These are phyloP conservation scores for Fusarium nisikadoi DNA, from an alignment of 2,329 filamentous ascomycete genomes.

Conservation along the genomic window DNA sequence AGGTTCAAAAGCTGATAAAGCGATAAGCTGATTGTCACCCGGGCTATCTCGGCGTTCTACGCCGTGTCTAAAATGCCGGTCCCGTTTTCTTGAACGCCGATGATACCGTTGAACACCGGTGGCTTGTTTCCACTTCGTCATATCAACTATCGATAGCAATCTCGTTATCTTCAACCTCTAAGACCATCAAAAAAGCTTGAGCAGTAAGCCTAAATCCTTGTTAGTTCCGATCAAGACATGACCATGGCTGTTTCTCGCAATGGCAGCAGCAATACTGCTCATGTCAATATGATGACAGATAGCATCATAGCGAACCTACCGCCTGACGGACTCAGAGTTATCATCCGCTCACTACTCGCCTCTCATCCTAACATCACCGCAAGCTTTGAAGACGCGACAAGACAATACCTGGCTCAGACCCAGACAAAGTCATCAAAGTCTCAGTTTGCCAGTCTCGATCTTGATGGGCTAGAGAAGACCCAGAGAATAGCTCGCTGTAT, in stretches of 20 bases:
- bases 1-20: fast-evolving
- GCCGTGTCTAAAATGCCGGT: not conserved
- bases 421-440: not conserved
- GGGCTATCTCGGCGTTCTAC: not conserved
- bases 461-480: not conserved
- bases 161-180: not conserved
- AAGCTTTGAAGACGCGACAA: not conserved
- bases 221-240: fast-evolving
- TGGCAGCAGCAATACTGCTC: not conserved
- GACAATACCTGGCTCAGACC: not conserved
- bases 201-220: fast-evolving
- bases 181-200: no score
- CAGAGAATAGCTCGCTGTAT: not conserved
- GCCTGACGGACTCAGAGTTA: not conserved
- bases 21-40: fast-evolving
- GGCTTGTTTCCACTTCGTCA: not conserved
- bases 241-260: not conserved
- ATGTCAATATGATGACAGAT: conserved; percentile 7
- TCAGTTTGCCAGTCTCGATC: fast-evolving
- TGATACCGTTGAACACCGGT: not conserved
- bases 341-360: not conserved
- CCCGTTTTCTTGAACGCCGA: not conserved
- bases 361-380: not conserved
- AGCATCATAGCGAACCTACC: not conserved
- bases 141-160: not conserved